Conservation (phyloP, 371 early-diverging fungal genomes). For the Lichtheimia hyalospora region DNA sequence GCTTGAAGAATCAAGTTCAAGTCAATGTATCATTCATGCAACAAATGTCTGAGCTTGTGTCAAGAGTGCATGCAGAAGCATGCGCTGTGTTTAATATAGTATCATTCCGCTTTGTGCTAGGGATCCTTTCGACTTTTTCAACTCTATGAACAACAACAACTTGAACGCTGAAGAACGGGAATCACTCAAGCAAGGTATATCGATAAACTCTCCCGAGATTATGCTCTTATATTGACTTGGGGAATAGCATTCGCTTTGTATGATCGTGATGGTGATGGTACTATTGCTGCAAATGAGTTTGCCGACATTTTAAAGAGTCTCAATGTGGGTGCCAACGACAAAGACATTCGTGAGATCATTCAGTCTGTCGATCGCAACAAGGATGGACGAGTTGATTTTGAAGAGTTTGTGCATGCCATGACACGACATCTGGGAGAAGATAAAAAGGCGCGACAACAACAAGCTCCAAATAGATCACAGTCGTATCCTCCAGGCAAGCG, state of each 20-base stretch:
- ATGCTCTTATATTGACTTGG: slow-evolving; percentile 22
- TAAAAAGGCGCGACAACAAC: slow-evolving; percentile 21
- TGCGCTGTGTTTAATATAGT: too few species aligned
- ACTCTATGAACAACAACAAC: background rate
- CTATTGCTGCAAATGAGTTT: slow-evolving; percentile 56
- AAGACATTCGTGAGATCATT: slow-evolving; percentile 58
- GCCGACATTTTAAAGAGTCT: slow-evolving; percentile 68
- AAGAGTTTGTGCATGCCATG: slow-evolving; percentile 72
- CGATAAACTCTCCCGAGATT: background rate
- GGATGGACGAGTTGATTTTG: slow-evolving; percentile 51
- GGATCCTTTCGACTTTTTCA: too few species aligned
- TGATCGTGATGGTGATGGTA: slow-evolving; percentile 61
- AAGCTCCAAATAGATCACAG: slow-evolving; percentile 14
- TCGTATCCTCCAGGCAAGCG: slow-evolving; percentile 12
- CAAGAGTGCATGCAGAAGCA: too few species aligned
- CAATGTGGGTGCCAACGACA: slow-evolving; percentile 62
- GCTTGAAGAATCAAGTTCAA: too few species aligned
- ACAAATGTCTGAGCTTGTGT: too few species aligned
- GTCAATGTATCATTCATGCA: too few species aligned
- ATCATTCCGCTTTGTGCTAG: too few species aligned
- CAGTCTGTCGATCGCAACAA: slow-evolving; percentile 40
- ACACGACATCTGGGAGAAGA: slow-evolving; percentile 30
- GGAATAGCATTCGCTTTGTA: slow-evolving; percentile 60
- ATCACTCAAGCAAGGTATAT: slow-evolving; percentile 8
- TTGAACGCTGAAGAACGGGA: slow-evolving; percentile 4